phyloP scores from a whole-genome alignment of 2,329 filamentous ascomycete species.

The Colletotrichum lindemuthianum region DNA sequence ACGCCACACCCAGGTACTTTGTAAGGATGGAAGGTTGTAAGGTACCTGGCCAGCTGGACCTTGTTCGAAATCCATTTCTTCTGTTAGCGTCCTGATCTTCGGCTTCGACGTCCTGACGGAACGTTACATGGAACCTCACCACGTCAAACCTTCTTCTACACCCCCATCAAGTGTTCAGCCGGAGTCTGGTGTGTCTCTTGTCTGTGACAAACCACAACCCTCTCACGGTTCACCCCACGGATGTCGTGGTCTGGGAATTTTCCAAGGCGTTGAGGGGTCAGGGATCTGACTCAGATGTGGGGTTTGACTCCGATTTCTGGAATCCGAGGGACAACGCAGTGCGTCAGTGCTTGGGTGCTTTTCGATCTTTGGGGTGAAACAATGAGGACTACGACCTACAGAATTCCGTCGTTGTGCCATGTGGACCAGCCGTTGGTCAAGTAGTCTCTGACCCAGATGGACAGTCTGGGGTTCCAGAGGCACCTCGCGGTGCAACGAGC shows the following conservation, averaged over 20 bases:
- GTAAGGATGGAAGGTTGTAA: background rate
- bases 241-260: background rate
- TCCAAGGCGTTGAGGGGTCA: background rate
- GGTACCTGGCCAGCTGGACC: background rate
- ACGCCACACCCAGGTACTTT: background rate
- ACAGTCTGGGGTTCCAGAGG: slow-evolving; percentile 6
- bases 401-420: slow-evolving; percentile 20
- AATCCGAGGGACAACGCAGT: slow-evolving; percentile 17
- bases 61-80: slow-evolving; percentile 14
- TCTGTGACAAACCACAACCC: background rate
- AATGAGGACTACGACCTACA: slow-evolving; percentile 2
- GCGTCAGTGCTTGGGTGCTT: slow-evolving; percentile 32
- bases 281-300: slow-evolving; percentile 11
- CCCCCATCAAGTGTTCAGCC: background rate
- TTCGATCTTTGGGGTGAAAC: slow-evolving; percentile 24
- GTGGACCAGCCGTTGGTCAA: slow-evolving; percentile 33
- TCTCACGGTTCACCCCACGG: background rate
- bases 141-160: slow-evolving; percentile 34
- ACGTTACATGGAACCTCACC: slow-evolving; percentile 36
- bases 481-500: slow-evolving; percentile 30
- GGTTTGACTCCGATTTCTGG: slow-evolving; percentile 16
- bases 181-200: slow-evolving; percentile 10
- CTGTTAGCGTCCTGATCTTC: slow-evolving; percentile 31
- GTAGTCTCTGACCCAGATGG: slow-evolving; percentile 30
- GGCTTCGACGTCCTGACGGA: slow-evolving; percentile 30